Conservation (phyloP, 2,329 filamentous ascomycete genomes). For the Didymella glomerata region DNA sequence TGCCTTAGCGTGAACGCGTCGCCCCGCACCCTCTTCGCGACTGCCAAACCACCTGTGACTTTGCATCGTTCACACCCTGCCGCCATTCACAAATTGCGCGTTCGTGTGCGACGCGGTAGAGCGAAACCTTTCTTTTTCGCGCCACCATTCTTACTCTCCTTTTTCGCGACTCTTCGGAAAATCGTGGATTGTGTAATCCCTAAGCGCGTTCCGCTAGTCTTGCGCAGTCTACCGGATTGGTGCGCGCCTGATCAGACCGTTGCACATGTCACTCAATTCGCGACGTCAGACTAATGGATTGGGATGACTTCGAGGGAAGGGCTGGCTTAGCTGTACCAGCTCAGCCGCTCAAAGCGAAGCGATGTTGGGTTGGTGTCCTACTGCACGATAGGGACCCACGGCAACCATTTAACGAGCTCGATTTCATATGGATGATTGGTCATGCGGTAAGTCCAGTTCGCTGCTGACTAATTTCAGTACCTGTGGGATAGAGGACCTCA, state of each 20-base stretch:
- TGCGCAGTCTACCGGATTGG: not conserved
- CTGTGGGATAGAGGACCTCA: not conserved
- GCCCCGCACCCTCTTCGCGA: not conserved
- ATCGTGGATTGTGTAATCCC: too few species aligned
- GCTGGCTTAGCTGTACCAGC: constrained; percentile 29
- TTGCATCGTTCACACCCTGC: not conserved
- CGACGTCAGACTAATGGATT: constrained; percentile 25
- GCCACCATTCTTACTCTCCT: not conserved
- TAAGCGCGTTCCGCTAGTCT: not conserved
- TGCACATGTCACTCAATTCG: not conserved
- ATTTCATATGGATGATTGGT: constrained; percentile 51
- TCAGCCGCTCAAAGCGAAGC: constrained; percentile 29
- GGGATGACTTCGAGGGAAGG: constrained; percentile 33
- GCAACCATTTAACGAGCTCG: constrained; percentile 24
- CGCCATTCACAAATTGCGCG: not conserved
- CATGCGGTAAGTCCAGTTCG: constrained; percentile 35
- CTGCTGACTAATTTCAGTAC: not conserved
- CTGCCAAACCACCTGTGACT: not conserved
- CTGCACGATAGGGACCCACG: constrained; percentile 27
- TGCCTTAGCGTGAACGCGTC: not conserved
- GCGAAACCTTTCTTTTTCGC: too few species aligned
- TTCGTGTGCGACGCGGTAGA: not conserved
- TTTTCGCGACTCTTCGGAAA: not conserved
- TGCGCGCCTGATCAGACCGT: not conserved
- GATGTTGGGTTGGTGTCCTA: constrained; percentile 50